These are phyloP conservation scores for Xylaria cubensis DNA, from an alignment of 495 filamentous ascomycete genomes.

Conservation along the genomic window DNA sequence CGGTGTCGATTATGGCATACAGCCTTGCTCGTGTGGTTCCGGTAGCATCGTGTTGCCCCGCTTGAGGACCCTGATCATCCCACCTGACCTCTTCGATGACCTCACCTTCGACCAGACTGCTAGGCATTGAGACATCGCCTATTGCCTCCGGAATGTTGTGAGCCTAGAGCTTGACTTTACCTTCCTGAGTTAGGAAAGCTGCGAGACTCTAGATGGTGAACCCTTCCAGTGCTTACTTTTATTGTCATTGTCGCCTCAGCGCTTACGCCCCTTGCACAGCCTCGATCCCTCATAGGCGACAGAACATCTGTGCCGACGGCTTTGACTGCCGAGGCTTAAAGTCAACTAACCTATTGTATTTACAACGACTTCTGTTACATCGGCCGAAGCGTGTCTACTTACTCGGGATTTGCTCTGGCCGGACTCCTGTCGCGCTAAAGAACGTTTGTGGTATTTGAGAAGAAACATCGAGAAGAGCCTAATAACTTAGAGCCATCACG, in stretches of 20 bases:
- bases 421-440: not conserved
- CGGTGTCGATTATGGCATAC: slow-evolving; percentile 22
- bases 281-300: not conserved
- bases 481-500: not conserved
- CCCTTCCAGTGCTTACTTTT: slow-evolving; percentile 13
- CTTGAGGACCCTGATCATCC: slow-evolving; percentile 31
- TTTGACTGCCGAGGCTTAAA: slow-evolving; percentile 12
- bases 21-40: slow-evolving; percentile 25
- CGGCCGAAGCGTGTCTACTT: not conserved
- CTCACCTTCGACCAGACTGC: slow-evolving; percentile 27
- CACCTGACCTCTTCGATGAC: slow-evolving; percentile 30
- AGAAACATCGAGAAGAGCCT: slow-evolving; percentile 14
- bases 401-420: not conserved
- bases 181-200: slow-evolving; percentile 25
- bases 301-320: slow-evolving; percentile 13
- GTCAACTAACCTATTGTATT: not conserved
- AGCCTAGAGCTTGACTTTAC: slow-evolving; percentile 16
- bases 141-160: slow-evolving; percentile 1
- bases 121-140: slow-evolving; percentile 9
- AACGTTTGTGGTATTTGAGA: not conserved
- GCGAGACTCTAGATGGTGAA: slow-evolving; percentile 9
- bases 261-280: slow-evolving; percentile 20
- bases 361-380: not conserved
- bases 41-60: slow-evolving; percentile 30
- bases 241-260: slow-evolving; percentile 13